Base-by-base conservation (phyloP, 176 grass and related monocot species). In the Pontederia paniculata region DNA sequence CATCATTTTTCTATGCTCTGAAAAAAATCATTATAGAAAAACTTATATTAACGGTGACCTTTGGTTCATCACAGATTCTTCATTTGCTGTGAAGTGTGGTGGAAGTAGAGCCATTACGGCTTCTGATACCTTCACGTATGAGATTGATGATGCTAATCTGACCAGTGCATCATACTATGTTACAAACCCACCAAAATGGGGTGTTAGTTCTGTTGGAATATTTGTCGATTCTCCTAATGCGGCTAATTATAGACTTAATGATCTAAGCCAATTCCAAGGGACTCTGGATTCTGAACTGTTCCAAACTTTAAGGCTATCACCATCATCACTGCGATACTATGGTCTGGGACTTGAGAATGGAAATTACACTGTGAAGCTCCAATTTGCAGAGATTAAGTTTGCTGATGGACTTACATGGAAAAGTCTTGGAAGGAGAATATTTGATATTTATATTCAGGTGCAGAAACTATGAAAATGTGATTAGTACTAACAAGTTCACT, bases 381-480 rank as follows among this genome's bases (percentile, higher is more conserved):
- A 89, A 47, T 95, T 95, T 62, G 65, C 89, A 18, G 84, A 95
- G 70, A 76, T 66, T 54, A 45, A 14, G 14, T 89, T 72, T 54
- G 62, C 66, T 10, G 71, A 85, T 52, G 48, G 22, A 9, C 61
- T 69, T 60, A 46, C 58, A 4, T 89, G 81, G 84, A 70, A 16
- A 68, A 89, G 78, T 52, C 46, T 50, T 41, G 78, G 89, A 20
- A 80, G 78, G 69, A 88, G 89, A 47, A 52, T 89, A 75, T 95
- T 95, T 37, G 76, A 95, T 80, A 88, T 95, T 31, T 95, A 95
- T 58, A 73, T 95, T 17, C 89, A 95, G 78, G 89, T 95, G n/a
- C 9, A 28, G 10, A 16, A 19, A 21, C 20, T 53, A 17, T 44
- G 28, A 37, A 43, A 23, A 20, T 5, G 13, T 16, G 5, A 45